These are phyloP conservation scores for Populus tremula DNA, from an alignment of 345 rosid species.

Conservation along the genomic window DNA sequence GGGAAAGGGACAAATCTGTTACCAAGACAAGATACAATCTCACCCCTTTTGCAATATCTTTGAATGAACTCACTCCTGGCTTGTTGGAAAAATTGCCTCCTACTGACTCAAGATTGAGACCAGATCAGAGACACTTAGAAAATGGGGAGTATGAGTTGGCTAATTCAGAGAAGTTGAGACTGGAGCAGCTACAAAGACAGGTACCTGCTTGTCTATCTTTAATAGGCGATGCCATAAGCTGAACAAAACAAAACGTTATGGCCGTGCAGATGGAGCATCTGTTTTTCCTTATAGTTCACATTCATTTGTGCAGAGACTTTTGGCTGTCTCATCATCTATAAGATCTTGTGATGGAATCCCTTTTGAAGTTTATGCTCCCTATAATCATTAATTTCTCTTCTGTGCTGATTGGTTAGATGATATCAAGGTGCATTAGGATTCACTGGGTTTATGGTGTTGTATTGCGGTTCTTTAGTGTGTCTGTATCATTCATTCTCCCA, in stretches of 20 bases:
- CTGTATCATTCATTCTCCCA: neutral
- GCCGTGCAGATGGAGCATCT: neutral
- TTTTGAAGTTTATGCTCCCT: neutral
- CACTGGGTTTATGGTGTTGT: neutral
- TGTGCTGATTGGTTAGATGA: neutral
- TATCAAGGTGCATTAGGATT: neutral
- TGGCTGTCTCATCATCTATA: neutral
- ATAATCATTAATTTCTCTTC: neutral
- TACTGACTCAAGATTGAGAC: constrained; percentile 96
- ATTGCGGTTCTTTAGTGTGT: neutral
- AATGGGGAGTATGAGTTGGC: constrained; percentile 94
- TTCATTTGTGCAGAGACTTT: neutral
- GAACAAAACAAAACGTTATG: neutral
- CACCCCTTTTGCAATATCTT: constrained; percentile 83
- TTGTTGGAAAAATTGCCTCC: constrained; percentile 78
- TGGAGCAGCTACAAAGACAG: constrained; percentile 97
- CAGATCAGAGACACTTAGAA: constrained; percentile 90
- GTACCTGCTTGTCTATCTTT: constrained; percentile 31
- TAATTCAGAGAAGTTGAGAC: constrained; percentile 90
- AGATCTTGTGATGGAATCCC: neutral
- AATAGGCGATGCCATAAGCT: neutral
- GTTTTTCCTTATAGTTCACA: neutral
- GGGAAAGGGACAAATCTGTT: constrained; percentile 76
- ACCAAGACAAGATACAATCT: constrained; percentile 95
- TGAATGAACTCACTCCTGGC: constrained; percentile 82